These are phyloP conservation scores for Coelastrella sp. DNA, from an alignment of 139 green algal genomes.

Conservation along the genomic window DNA sequence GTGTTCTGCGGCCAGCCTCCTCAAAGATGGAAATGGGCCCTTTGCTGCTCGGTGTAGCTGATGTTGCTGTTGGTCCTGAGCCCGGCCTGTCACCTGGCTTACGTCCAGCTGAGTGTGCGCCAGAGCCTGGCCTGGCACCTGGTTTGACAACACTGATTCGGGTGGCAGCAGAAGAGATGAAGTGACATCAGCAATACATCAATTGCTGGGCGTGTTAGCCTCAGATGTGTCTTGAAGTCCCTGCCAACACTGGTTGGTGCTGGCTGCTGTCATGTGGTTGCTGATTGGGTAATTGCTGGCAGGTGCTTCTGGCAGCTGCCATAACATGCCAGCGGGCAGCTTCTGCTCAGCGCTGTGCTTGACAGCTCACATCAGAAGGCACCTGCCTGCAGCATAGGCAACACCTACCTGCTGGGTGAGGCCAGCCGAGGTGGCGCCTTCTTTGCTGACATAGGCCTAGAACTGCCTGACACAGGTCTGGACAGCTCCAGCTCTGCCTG, in stretches of 20 bases:
- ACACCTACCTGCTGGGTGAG: background rate
- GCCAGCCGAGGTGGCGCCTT: constrained; percentile 65
- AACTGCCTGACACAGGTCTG: background rate
- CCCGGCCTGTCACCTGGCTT: constrained; percentile 1
- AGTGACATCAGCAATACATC: too few relatives aligned
- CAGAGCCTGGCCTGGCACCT: constrained; percentile 12
- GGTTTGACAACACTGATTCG: background rate
- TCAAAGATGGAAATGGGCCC: constrained; percentile 49
- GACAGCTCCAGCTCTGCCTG: constrained; percentile 8
- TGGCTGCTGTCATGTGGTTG: background rate
- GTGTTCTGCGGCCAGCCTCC: constrained; percentile 42
- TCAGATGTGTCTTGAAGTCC: background rate
- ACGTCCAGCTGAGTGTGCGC: constrained; percentile 12
- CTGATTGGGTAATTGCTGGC: background rate
- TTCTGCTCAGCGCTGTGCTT: too few relatives aligned
- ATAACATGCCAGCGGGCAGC: background rate
- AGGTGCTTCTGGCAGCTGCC: background rate
- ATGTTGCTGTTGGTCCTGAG: background rate
- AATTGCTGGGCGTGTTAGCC: too few relatives aligned
- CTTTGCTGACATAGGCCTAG: constrained; percentile 53
- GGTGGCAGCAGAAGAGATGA: background rate
- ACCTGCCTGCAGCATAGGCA: background rate
- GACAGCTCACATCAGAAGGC: background rate
- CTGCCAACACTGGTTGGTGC: background rate
- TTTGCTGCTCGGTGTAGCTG: constrained; percentile 29